Evolutionary conservation across 345 rosid species (phyloP).

Genomic region (Camelina hispida): DNA sequence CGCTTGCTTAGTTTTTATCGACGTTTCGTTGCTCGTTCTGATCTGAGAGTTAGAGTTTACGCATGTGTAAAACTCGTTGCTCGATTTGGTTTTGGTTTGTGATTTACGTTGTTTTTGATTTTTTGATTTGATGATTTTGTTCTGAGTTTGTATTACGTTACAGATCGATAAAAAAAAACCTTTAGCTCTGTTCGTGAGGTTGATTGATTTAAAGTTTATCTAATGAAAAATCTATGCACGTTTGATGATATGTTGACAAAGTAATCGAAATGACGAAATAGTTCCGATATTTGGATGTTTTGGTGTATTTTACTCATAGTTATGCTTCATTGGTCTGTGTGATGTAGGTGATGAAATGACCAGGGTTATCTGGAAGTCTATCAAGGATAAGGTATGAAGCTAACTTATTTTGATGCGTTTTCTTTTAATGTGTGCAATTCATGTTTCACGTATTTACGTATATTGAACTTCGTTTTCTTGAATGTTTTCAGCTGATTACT

Average conservation of each 20-base stretch:
- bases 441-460: neutral
- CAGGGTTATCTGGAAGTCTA: slow-evolving; percentile 86
- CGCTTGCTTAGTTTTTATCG: slow-evolving; percentile 29
- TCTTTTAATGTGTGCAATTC: neutral
- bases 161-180: neutral
- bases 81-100: slow-evolving; percentile 4
- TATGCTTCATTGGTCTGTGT: slow-evolving; percentile 21
- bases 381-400: slow-evolving; percentile 81
- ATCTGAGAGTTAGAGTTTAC: slow-evolving; percentile 14
- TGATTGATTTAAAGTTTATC: neutral
- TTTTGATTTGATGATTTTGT: neutral
- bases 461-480: neutral
- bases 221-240: neutral
- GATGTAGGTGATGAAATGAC: slow-evolving; percentile 98
- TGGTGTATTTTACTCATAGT: neutral
- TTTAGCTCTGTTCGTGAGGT: neutral
- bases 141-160: slow-evolving; percentile 12
- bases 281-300: neutral
- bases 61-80: slow-evolving; percentile 6
- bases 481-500: slow-evolving; percentile 71
- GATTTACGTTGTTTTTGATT: neutral
- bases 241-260: neutral
- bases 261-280: neutral
- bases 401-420: neutral
- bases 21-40: slow-evolving; percentile 29